Evolutionary conservation across 179 eudicot species (phyloP), one percentile per base, ranked within the genome.

Genomic region (Beta lomatogona): DNA sequence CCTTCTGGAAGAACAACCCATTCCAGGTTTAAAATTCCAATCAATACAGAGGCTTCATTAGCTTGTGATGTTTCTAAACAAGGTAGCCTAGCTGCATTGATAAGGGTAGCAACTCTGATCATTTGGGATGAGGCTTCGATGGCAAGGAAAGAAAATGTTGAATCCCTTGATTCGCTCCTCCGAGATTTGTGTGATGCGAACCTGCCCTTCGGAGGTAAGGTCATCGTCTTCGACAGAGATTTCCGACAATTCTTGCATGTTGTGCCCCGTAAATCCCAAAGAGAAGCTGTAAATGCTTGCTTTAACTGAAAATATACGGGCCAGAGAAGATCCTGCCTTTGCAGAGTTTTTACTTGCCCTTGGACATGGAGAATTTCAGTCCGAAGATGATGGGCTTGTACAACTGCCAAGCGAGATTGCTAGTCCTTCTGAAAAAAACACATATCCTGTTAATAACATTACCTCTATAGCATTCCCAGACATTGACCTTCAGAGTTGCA

Each of bases 301-400:
- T 50, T 82, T 86, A 4, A 8, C 45, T n/a, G 65, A 58, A 13
- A 86, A 86, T 41, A 74, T 83, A 58, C 28, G 84, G 28, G 82
- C 81, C 4, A 5, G 7, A 15, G 11, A 46, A 1, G 86, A 87
- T 44, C 78, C 78, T 1, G 50, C 12, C 0, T 86, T 83, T 28
- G 3, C 48, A 3, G 25, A 77, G 0, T 87, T 76, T n/a, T 41
- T 82, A 1, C 36, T 84, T 1, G 31, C 46, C 2, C 48, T 84
- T 6, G 87, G 88, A 0, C 66, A 86, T 22, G 87, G 85, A 3
- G 31, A 10, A 0, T 75, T 61, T 44, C 77, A 28, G 3, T 58
- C 0, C 3, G 9, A 65, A 5, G 70, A 44, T 1, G 14, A 2
- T 54, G 68, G n/a, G 0, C 1, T 18, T 6, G 66, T 79, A 0